Evolutionary conservation across 2,329 filamentous ascomycete genomes (phyloP).

Genomic region (Penicillium digitatum): DNA sequence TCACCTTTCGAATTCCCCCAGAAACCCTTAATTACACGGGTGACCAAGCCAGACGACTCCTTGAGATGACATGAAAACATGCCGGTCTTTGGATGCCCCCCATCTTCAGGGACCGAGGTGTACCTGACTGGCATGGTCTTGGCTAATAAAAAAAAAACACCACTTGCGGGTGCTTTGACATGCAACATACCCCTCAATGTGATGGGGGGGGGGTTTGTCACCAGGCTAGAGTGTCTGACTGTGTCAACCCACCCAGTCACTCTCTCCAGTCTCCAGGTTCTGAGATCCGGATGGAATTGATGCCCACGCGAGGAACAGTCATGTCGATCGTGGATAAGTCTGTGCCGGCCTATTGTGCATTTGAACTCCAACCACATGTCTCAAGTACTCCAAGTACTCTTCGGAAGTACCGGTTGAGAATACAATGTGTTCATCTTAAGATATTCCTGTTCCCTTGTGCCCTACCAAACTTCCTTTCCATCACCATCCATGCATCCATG

Average conservation of each 20-base stretch:
- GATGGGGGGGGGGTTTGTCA: not conserved
- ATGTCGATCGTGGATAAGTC: not conserved
- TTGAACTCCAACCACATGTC: not conserved
- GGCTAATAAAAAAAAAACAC: not conserved
- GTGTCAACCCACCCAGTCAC: not conserved
- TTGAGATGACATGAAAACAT: not conserved
- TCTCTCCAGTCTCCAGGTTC: not conserved
- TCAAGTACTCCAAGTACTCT: not conserved
- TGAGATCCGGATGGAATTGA: not conserved
- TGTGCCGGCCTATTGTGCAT: not conserved
- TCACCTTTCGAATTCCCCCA: not conserved
- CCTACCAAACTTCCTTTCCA: too few relatives aligned
- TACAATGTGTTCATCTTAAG: too few relatives aligned
- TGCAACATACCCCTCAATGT: slow-evolving; percentile 6
- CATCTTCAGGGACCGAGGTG: not conserved
- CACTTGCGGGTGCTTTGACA: not conserved
- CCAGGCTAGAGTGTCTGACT: not conserved
- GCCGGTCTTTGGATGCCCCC: not conserved
- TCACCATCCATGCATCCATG: too few relatives aligned
- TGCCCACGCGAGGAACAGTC: not conserved
- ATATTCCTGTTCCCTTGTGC: too few relatives aligned
- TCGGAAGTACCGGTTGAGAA: not conserved
- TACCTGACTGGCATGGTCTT: not conserved
- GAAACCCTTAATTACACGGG: not conserved
- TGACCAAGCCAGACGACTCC: slow-evolving; percentile 8